Conservation (phyloP, 306 rosid species). For the Hippophae gyantsensis region DNA sequence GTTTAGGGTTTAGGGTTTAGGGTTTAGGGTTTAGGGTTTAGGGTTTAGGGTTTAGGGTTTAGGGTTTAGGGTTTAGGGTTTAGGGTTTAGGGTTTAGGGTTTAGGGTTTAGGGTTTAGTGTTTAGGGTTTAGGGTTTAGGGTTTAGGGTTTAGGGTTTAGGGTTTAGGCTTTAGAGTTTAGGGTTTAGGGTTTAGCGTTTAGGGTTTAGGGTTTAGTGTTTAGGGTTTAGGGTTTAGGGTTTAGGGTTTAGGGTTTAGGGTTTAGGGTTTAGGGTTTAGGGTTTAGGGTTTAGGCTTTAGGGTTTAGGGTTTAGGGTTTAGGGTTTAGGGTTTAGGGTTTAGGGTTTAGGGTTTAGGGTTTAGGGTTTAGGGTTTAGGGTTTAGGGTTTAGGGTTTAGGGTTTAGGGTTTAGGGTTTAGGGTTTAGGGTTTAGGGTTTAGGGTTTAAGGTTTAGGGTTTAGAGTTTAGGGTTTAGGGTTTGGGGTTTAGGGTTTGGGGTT, state of each 20-base stretch:
- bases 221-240: slow-evolving; percentile 9
- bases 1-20: slow-evolving; percentile 11
- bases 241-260: slow-evolving; percentile 15
- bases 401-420: too few species aligned
- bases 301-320: slow-evolving; percentile 18
- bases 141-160: slow-evolving; percentile 11
- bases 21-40: slow-evolving; percentile 17
- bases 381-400: slow-evolving; percentile 6
- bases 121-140: slow-evolving; percentile 14
- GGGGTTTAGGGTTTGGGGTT: too few species aligned
- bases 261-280: slow-evolving; percentile 12
- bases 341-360: slow-evolving; percentile 5
- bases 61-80: slow-evolving; percentile 12
- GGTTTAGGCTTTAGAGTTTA: too few species aligned
- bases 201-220: too few species aligned
- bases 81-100: slow-evolving; percentile 7
- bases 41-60: slow-evolving; percentile 18
- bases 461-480: too few species aligned
- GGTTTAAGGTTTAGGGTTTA: too few species aligned
- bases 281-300: slow-evolving; percentile 2
- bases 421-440: too few species aligned
- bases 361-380: slow-evolving; percentile 8
- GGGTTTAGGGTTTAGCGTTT: neutral
- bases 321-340: too few species aligned
- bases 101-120: slow-evolving; percentile 11